phyloP scores from a whole-genome alignment of 306 rosid genomes.

The Cercis canadensis region DNA sequence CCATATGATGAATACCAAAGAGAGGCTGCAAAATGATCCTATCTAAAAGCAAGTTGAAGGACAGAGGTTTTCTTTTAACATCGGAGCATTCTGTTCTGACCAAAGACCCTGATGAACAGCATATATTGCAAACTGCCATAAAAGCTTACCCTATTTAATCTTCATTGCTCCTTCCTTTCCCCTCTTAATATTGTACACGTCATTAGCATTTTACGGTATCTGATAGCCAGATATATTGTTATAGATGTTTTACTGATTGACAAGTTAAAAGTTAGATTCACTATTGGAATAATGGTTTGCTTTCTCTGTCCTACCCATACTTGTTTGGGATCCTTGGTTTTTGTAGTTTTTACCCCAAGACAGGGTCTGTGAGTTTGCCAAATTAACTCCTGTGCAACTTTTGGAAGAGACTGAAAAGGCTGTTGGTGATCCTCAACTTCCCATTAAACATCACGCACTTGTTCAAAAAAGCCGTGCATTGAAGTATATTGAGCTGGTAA shows the following conservation, averaged over 20 bases:
- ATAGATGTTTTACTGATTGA: slow-evolving; percentile 13
- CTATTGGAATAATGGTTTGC: slow-evolving; percentile 15
- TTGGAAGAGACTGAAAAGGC: slow-evolving; percentile 95
- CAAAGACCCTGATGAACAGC: no score
- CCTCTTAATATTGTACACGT: background rate
- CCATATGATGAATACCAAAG: no score
- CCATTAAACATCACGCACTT: slow-evolving; percentile 71
- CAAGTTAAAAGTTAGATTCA: slow-evolving; percentile 17
- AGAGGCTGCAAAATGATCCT: no score
- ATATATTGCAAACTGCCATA: no score
- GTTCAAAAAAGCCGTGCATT: slow-evolving; percentile 73
- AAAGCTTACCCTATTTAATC: no score
- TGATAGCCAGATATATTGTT: slow-evolving; percentile 12
- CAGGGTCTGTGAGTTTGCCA: slow-evolving; percentile 97
- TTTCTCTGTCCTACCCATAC: background rate
- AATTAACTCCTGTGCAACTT: slow-evolving; percentile 88
- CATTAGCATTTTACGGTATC: slow-evolving; percentile 5
- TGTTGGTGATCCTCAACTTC: slow-evolving; percentile 90
- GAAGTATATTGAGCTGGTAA: slow-evolving; percentile 80
- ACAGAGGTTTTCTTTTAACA: no score
- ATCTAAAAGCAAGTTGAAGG: no score
- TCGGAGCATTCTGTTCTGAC: no score
- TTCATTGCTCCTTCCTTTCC: no score
- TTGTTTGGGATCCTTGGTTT: slow-evolving; percentile 32
- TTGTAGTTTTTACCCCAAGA: slow-evolving; percentile 92